Conservation (phyloP, 495 filamentous ascomycete species). For the Neurospora intermedia region DNA sequence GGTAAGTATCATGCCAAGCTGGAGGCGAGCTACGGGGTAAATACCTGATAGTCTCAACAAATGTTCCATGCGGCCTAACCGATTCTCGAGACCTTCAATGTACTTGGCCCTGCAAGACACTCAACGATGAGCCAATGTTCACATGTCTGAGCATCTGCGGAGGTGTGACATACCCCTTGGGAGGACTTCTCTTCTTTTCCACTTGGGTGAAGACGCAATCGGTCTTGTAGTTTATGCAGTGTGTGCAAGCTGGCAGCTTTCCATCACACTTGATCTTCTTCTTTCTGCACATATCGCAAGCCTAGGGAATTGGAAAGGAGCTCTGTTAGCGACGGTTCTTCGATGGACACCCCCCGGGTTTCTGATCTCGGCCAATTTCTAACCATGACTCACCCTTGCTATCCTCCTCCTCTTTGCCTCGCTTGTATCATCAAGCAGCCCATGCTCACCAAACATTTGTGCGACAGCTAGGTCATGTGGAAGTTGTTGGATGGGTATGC, state of each 20-base stretch:
- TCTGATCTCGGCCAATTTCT: background rate
- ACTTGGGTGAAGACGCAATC: conserved; percentile 96
- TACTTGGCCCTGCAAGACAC: conserved; percentile 68
- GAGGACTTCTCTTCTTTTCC: conserved; percentile 96
- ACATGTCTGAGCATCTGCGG: background rate
- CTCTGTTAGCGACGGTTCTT: background rate
- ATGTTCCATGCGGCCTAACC: conserved; percentile 86
- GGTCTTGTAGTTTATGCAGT: conserved; percentile 97
- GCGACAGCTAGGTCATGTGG: conserved; percentile 43
- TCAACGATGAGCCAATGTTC: conserved; percentile 12
- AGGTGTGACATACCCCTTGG: conserved; percentile 63
- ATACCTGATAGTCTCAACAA: conserved; percentile 72
- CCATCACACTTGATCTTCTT: conserved; percentile 99
- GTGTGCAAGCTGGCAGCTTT: conserved; percentile 87
- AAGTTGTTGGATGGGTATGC: conserved; percentile 41
- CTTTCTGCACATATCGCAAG: conserved; percentile 98
- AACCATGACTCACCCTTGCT: conserved; percentile 56
- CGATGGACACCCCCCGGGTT: background rate
- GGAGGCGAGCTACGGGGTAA: background rate
- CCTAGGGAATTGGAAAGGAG: conserved; percentile 38
- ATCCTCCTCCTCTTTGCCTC: conserved; percentile 91
- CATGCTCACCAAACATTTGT: conserved; percentile 50
- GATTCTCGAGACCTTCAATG: conserved; percentile 94
- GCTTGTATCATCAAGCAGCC: conserved; percentile 54
- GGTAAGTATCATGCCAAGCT: conserved; percentile 7